Conservation (phyloP, 2,329 filamentous ascomycete genomes). For the Penicillium sp. region DNA sequence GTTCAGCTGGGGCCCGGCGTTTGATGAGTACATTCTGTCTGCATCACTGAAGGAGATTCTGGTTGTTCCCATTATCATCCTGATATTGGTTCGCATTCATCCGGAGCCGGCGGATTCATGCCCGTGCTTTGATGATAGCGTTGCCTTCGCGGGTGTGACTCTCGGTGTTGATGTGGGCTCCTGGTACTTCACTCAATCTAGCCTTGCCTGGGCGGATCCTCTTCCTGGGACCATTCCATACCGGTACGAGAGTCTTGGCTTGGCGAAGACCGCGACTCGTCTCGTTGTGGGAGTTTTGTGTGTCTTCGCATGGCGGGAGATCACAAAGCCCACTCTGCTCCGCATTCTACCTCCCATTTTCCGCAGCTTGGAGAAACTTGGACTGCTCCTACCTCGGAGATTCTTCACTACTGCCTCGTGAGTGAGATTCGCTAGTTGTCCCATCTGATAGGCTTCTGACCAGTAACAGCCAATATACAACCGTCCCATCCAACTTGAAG, state of each 20-base stretch:
- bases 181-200: conserved; percentile 73
- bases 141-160: conserved; percentile 86
- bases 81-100: conserved; percentile 81
- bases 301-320: conserved; percentile 86
- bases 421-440: conserved; percentile 24
- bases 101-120: conserved; percentile 96
- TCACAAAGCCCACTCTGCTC: conserved; percentile 81
- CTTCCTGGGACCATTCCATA: conserved; percentile 64
- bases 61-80: conserved; percentile 64
- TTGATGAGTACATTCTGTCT: conserved; percentile 71
- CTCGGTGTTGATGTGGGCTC: conserved; percentile 80
- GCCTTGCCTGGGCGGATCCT: conserved; percentile 53
- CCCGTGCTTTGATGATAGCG: conserved; percentile 94
- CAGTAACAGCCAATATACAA: conserved; percentile 67
- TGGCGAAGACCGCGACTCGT: conserved; percentile 62
- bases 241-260: conserved; percentile 65
- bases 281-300: conserved; percentile 77
- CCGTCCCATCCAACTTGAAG: conserved; percentile 70
- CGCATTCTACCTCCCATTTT: conserved; percentile 80
- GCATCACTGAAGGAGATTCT: conserved; percentile 65
- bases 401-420: conserved; percentile 88
- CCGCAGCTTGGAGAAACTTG: conserved; percentile 76
- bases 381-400: conserved; percentile 77
- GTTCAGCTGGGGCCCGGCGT: conserved; percentile 54
- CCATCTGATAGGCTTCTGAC: conserved; percentile 2